Base-by-base conservation (phyloP, 2,329 filamentous ascomycete species). In the Aspergillus sp. region DNA sequence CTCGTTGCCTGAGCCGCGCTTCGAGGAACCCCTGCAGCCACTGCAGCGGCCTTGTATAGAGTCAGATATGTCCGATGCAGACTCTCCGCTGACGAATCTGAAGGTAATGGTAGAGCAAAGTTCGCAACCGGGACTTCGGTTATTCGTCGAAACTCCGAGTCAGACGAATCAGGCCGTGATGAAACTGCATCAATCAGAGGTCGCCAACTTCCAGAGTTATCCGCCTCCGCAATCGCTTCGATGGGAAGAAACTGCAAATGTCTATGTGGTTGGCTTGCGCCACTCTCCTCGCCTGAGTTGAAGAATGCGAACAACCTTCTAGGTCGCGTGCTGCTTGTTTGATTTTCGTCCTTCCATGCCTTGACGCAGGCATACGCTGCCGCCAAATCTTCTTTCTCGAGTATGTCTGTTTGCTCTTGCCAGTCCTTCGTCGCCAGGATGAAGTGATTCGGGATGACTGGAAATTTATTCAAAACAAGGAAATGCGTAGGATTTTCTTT, bases 121-220 rank as follows among this genome's bases (percentile, higher is more conserved):
- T 84, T 80, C 11, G 76, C 73, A 61, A 86, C 82, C 0, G 84
- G 83, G n/a, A 86, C 64, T n/a, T 68, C 64, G 2, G 67, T 64
- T 8, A 75, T 62, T 13, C 68, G 66, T 50, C 67, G 66, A 57
- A 72, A 71, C 48, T 72, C 60, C n/a, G 65, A 61, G 4, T 65
- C 65, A 9, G 61, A 47, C 7, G 61, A 56, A 1, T 60, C 49
- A 2, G 63, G 54, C 51, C 66, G 43, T 41, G 64, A 61, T 38
- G 68, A 38, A 48, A 69, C 45, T 1, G 54, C 58, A 53, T 85
- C 82, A 49, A 85, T 80, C n/a, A 86, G 71, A 9, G 83, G 76
- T 23, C 71, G 68, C 84, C 84, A 86, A n/a, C 64, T 69, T 3
- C 61, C 65, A 11, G 69, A 46, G 47, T 57, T 63, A 5, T 72